Evolutionary conservation across 768 basidiomycete species (phyloP).

Genomic region (Suillus weaverae): DNA sequence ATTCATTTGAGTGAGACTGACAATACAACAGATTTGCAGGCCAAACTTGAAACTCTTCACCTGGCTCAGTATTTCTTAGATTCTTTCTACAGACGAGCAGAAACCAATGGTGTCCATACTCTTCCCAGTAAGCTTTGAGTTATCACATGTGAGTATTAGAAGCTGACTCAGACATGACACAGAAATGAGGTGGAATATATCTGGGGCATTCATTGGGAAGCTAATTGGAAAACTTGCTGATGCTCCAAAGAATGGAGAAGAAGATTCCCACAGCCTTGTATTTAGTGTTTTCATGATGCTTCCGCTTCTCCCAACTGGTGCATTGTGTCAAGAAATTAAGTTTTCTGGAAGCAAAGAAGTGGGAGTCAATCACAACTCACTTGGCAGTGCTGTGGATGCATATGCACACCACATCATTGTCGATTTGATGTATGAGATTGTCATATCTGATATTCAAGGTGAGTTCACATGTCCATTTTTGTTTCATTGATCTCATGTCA

Average conservation of each 20-base stretch:
- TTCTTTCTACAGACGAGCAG: background rate
- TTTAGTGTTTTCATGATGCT: background rate
- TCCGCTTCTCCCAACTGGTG: background rate
- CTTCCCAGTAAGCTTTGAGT: background rate
- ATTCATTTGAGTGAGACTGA: background rate
- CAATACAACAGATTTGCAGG: background rate
- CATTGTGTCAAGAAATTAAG: constrained; percentile 9
- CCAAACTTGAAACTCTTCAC: background rate
- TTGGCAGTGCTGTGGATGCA: constrained; percentile 22
- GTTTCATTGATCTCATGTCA: background rate
- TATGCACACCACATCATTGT: constrained; percentile 23
- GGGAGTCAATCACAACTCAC: constrained; percentile 12
- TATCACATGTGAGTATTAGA: background rate
- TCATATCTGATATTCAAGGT: constrained; percentile 27
- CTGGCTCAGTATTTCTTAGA: background rate
- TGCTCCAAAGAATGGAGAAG: background rate
- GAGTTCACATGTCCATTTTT: background rate
- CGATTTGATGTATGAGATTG: constrained; percentile 11
- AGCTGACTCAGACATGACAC: background rate
- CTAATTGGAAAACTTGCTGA: background rate
- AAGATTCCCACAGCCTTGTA: background rate
- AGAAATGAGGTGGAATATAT: background rate
- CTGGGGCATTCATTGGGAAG: background rate
- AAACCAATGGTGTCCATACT: background rate
- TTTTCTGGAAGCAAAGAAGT: constrained; percentile 18